Evolutionary conservation across 257 asterid genomes (phyloP).

Genomic region (Scutellaria baicalensis): DNA sequence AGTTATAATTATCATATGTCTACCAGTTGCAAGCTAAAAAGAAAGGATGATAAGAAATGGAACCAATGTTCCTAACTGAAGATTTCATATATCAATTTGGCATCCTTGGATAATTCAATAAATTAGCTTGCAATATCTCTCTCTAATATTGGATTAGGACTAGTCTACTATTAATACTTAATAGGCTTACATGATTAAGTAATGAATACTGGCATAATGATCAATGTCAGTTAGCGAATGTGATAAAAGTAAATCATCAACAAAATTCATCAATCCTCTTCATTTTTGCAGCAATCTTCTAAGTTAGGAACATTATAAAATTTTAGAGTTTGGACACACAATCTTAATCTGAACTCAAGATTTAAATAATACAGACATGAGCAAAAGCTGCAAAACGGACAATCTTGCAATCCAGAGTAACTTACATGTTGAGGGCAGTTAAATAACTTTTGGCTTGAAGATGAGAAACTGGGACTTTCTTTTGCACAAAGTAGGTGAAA

Average conservation of each 20-base stretch:
- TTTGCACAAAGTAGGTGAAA: slow-evolving; percentile 66
- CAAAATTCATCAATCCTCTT: neutral
- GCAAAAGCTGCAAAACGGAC: neutral
- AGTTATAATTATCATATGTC: neutral
- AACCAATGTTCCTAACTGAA: neutral
- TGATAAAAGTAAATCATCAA: neutral
- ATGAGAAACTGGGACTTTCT: slow-evolving; percentile 38
- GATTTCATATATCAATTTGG: neutral
- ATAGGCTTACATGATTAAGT: neutral
- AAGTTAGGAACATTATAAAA: neutral
- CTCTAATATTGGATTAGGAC: neutral
- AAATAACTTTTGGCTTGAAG: slow-evolving; percentile 52
- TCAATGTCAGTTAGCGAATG: neutral
- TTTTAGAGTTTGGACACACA: neutral
- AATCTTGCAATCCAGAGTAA: slow-evolving; percentile 1
- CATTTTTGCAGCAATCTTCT: slow-evolving; percentile 1
- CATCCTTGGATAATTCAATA: neutral
- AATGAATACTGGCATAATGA: neutral
- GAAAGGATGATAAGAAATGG: neutral
- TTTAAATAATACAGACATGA: neutral
- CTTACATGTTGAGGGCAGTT: slow-evolving; percentile 97
- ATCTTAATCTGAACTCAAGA: neutral
- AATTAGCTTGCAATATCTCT: neutral
- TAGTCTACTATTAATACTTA: neutral
- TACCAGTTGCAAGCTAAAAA: neutral